Evolutionary conservation across 805 yeast species (phyloP).

Genomic region (Pachysolen tannophilus): DNA sequence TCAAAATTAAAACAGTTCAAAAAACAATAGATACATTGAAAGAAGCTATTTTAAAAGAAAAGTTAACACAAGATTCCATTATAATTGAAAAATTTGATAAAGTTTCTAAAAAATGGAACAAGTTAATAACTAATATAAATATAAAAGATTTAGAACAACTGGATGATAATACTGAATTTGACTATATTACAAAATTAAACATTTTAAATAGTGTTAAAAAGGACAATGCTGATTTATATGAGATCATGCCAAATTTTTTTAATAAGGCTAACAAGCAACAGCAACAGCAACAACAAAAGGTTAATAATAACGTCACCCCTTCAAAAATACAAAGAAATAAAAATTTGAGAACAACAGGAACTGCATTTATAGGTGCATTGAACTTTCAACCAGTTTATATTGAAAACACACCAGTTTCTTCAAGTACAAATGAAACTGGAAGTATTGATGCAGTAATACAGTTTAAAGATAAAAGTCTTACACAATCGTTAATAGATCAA

Average conservation of each 20-base stretch:
- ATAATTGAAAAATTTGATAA: neutral
- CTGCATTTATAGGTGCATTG: constrained; percentile 11
- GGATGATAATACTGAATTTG: neutral
- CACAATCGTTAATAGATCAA: no score
- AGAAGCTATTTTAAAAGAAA: neutral
- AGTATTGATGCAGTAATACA: no score
- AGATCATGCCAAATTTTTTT: neutral
- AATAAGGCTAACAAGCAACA: neutral
- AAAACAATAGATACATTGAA: constrained; percentile 1
- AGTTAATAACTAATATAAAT: neutral
- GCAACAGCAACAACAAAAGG: no score
- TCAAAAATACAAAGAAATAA: constrained; percentile 7
- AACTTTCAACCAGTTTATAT: constrained; percentile 18
- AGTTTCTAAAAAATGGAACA: neutral
- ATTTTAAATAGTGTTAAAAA: neutral
- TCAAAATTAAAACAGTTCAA: neutral
- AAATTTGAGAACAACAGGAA: constrained; percentile 9
- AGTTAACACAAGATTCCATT: neutral
- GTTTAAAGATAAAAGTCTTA: no score
- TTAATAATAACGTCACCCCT: neutral
- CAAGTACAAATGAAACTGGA: no score
- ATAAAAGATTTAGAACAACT: neutral
- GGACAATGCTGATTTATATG: no score
- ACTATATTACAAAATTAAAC: neutral
- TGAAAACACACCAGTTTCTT: constrained; percentile 20